These are phyloP conservation scores for Sphagnum fallax DNA, from an alignment of 228 moss, liverwort and hornwort genomes.

Conservation along the genomic window DNA sequence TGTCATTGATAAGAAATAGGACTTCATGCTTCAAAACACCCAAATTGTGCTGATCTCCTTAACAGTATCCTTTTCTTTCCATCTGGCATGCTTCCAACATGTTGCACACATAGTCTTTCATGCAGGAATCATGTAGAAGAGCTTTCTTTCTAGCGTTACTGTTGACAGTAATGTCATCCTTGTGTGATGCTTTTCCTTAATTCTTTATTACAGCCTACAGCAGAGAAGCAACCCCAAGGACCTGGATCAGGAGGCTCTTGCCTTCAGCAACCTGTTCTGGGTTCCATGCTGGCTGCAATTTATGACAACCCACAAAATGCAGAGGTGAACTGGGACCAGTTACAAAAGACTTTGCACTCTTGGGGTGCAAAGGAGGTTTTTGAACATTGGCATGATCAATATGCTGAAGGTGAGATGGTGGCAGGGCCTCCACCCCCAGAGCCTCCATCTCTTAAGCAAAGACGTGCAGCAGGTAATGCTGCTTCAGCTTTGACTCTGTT, in stretches of 20 bases:
- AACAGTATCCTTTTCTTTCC: too few relatives aligned
- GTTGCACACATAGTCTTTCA: too few relatives aligned
- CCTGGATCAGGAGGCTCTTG: constrained; percentile 78
- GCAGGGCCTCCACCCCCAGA: constrained; percentile 76
- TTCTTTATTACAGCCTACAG: constrained; percentile 48
- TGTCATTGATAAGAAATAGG: too few relatives aligned
- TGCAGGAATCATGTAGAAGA: background rate
- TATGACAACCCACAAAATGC: constrained; percentile 83
- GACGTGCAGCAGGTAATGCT: constrained; percentile 17
- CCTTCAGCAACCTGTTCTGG: constrained; percentile 80
- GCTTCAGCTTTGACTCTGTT: too few relatives aligned
- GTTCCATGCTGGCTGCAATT: constrained; percentile 84
- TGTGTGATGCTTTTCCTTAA: background rate
- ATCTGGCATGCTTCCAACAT: too few relatives aligned
- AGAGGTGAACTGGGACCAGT: constrained; percentile 71
- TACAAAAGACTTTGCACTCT: constrained; percentile 84
- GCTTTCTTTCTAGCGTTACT: background rate
- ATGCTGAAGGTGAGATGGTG: constrained; percentile 93
- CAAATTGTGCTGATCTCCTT: too few relatives aligned
- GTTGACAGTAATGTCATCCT: background rate
- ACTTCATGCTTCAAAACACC: too few relatives aligned
- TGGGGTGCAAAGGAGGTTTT: constrained; percentile 92
- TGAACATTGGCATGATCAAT: constrained; percentile 78
- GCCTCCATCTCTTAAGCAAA: constrained; percentile 35
- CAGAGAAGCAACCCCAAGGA: constrained; percentile 67